Conservation (phyloP, 768 basidiomycete genomes). For the Butyriboletus loyo region DNA sequence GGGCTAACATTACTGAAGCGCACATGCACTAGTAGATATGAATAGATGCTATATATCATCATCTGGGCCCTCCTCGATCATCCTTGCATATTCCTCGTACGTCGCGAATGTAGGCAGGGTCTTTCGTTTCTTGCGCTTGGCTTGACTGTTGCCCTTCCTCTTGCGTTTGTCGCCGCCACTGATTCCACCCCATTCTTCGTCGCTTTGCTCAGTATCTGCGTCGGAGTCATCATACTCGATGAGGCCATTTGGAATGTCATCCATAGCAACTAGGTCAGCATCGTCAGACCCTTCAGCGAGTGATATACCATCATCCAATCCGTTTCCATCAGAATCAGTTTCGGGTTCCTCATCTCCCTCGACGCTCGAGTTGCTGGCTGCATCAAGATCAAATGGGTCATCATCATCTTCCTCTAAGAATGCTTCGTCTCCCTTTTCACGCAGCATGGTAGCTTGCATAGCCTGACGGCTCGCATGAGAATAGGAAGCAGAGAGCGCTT, state of each 20-base stretch:
- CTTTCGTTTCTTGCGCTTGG: conserved; percentile 64
- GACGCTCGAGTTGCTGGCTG: conserved; percentile 31
- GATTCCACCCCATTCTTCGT: conserved; percentile 36
- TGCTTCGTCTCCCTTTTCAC: conserved; percentile 47
- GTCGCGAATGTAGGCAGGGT: conserved; percentile 79
- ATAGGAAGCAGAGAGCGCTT: neutral
- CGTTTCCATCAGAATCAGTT: conserved; percentile 30
- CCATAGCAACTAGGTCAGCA: conserved; percentile 62
- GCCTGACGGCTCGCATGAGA: conserved; percentile 45
- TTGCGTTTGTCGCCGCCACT: conserved; percentile 53
- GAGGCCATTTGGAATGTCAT: conserved; percentile 53
- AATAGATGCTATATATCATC: conserved; percentile 20
- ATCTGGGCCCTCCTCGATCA: conserved; percentile 66
- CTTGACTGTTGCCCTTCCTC: conserved; percentile 38
- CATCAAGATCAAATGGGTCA: conserved; percentile 24
- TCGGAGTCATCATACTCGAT: conserved; percentile 60
- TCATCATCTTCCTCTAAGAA: conserved; percentile 36
- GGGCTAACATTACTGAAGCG: neutral
- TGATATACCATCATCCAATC: conserved; percentile 46
- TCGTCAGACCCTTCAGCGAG: conserved; percentile 67
- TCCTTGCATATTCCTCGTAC: conserved; percentile 80
- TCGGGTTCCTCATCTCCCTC: conserved; percentile 31
- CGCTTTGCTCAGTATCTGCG: conserved; percentile 22
- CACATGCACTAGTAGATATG: neutral
- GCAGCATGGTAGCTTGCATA: conserved; percentile 86